phyloP scores from a whole-genome alignment of 371 early-diverging fungal species.

The Parasitella parasitica region DNA sequence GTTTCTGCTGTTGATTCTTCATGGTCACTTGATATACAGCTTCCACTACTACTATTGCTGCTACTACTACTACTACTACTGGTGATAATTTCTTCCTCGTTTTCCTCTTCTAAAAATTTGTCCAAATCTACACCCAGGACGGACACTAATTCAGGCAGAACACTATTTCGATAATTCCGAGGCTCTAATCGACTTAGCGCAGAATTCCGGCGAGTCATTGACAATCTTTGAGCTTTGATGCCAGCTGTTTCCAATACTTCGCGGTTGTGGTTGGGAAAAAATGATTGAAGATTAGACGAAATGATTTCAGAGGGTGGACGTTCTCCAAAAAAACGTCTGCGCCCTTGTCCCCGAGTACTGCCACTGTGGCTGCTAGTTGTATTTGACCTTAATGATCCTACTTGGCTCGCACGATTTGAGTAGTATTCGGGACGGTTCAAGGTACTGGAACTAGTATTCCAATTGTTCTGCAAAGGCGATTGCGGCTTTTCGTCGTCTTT shows the following conservation, averaged over 20 bases:
- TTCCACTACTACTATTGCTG: background rate
- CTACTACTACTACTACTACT: background rate
- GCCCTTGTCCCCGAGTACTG: background rate
- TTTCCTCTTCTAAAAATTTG: conserved; percentile 51
- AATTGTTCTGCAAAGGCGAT: background rate
- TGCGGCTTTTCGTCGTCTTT: conserved; percentile 1
- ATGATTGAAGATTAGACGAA: conserved; percentile 81
- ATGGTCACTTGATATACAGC: conserved; percentile 6
- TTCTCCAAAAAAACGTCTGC: conserved; percentile 80
- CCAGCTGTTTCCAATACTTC: conserved; percentile 53
- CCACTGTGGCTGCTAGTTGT: background rate
- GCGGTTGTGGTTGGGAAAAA: conserved; percentile 76
- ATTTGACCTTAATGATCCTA: conserved; percentile 21
- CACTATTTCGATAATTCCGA: conserved; percentile 41
- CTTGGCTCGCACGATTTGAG: conserved; percentile 3
- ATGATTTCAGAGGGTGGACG: conserved; percentile 93
- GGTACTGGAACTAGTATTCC: background rate
- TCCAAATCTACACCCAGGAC: conserved; percentile 51
- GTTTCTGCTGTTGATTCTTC: background rate
- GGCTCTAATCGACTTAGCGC: conserved; percentile 18
- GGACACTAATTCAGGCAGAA: conserved; percentile 49
- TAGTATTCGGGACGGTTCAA: background rate
- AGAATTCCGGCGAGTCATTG: conserved; percentile 42
- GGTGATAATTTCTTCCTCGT: conserved; percentile 35
- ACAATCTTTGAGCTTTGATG: conserved; percentile 48